Percentiles rank a stretch among this genome's conserved stretches.
These are phyloP conservation scores for Phytopythium delawarense DNA, from an alignment of 352 stramenopile species.

Conservation along the genomic window DNA sequence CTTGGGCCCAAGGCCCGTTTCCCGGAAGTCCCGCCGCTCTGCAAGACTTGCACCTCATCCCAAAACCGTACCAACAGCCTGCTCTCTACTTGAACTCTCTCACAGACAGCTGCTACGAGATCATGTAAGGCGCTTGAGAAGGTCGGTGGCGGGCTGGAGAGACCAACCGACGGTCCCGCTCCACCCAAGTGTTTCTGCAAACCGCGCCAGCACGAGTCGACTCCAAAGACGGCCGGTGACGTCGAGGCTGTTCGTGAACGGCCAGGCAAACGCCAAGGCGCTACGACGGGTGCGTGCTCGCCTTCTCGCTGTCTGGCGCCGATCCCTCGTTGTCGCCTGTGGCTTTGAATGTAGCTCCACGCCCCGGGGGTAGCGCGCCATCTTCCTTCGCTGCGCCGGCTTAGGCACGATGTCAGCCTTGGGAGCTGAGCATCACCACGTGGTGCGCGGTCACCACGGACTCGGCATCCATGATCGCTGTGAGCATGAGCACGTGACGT, in stretches of 20 bases:
- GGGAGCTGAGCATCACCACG: too few species aligned
- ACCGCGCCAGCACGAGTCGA: constrained; percentile 41
- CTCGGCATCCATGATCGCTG: too few species aligned
- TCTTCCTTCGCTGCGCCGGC: constrained; percentile 65
- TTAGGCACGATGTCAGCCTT: constrained; percentile 77
- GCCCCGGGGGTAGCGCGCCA: constrained; percentile 28
- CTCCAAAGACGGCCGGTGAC: constrained; percentile 39
- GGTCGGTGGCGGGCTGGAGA: too few species aligned
- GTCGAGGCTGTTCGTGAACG: constrained; percentile 88
- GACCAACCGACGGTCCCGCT: not conserved
- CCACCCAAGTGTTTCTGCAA: constrained; percentile 36
- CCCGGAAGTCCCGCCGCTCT: too few species aligned
- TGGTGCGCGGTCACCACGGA: too few species aligned
- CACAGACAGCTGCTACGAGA: constrained; percentile 27
- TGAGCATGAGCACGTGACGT: too few species aligned
- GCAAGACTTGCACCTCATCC: too few species aligned
- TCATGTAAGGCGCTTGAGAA: constrained; percentile 30
- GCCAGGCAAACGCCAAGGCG: constrained; percentile 52
- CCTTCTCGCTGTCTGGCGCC: too few species aligned
- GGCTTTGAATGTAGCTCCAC: constrained; percentile 19
- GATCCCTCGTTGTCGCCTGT: too few species aligned
- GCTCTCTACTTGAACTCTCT: not conserved
- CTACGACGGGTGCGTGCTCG: constrained; percentile 19
- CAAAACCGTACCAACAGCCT: constrained; percentile 10
- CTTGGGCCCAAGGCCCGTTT: too few species aligned